Evolutionary conservation across 2,329 filamentous ascomycete genomes (phyloP).

Genomic region (Aspergillus flavus): DNA sequence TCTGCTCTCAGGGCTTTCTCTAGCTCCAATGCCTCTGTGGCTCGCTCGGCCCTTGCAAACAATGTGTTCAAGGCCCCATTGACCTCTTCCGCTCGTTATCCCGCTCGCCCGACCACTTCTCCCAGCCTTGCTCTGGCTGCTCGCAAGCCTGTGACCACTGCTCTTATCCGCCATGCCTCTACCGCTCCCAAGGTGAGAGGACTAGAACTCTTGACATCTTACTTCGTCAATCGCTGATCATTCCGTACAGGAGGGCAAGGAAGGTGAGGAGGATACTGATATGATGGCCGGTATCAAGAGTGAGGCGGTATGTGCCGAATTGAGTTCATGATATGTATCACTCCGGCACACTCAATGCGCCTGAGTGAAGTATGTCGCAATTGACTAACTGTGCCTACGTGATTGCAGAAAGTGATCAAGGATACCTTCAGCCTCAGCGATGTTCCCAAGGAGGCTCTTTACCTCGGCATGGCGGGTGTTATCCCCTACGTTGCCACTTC

Average conservation of each 20-base stretch:
- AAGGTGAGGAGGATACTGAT: slow-evolving; percentile 48
- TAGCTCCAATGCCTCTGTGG: slow-evolving; percentile 46
- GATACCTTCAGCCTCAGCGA: slow-evolving; percentile 67
- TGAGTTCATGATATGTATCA: slow-evolving; percentile 9
- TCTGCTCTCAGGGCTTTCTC: slow-evolving; percentile 48
- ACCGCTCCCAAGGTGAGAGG: slow-evolving; percentile 51
- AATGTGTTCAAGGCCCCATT: slow-evolving; percentile 48
- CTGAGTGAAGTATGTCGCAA: background rate
- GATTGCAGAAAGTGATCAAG: slow-evolving; percentile 61
- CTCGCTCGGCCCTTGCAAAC: slow-evolving; percentile 44
- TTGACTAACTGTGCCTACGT: slow-evolving; percentile 4
- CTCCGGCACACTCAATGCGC: background rate
- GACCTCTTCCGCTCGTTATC: slow-evolving; percentile 45
- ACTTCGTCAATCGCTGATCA: slow-evolving; percentile 53
- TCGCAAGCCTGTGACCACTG: slow-evolving; percentile 50
- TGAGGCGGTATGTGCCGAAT: slow-evolving; percentile 58
- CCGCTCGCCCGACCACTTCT: slow-evolving; percentile 37
- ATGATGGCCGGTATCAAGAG: slow-evolving; percentile 56
- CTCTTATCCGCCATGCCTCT: slow-evolving; percentile 53
- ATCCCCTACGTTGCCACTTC: slow-evolving; percentile 86
- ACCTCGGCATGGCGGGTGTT: slow-evolving; percentile 74
- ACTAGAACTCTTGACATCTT: background rate
- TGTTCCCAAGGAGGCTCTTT: slow-evolving; percentile 69
- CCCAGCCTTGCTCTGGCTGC: slow-evolving; percentile 46
- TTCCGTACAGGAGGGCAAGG: slow-evolving; percentile 44